These are phyloP conservation scores for Fagus crenata DNA, from an alignment of 306 rosid genomes.

Conservation along the genomic window DNA sequence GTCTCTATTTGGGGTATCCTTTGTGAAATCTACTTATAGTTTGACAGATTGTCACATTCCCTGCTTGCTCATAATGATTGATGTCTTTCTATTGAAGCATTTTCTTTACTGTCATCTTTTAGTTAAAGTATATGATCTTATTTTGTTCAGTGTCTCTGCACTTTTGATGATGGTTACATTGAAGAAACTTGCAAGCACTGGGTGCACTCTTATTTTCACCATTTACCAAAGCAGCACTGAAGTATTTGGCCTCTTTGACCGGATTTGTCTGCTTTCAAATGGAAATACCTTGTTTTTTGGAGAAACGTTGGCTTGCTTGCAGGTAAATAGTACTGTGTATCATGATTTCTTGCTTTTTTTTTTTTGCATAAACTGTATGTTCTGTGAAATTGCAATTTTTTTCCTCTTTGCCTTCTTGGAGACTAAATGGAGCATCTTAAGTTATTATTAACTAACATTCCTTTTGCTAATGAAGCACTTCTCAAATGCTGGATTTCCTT, in stretches of 20 bases:
- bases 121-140: conserved; percentile 25
- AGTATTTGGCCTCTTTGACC: conserved; percentile 97
- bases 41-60: background rate
- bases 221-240: conserved; percentile 98
- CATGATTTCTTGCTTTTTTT: background rate
- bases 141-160: conserved; percentile 78
- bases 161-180: conserved; percentile 98
- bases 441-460: conserved; percentile 29
- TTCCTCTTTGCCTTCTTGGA: conserved; percentile 9
- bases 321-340: conserved; percentile 47
- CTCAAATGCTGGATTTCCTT: conserved; percentile 99
- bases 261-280: conserved; percentile 96
- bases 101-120: background rate
- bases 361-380: conserved; percentile 1
- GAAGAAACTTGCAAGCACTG: conserved; percentile 96
- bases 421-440: conserved; percentile 25
- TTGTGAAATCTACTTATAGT: background rate
- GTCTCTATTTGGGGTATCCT: background rate
- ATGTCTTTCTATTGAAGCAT: background rate
- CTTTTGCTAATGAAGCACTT: conserved; percentile 78
- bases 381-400: conserved; percentile 5
- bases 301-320: conserved; percentile 96
- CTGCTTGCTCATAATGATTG: background rate
- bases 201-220: conserved; percentile 83
- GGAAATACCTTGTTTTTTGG: conserved; percentile 97